Base-by-base conservation (phyloP, 2,329 filamentous ascomycete genomes). In the Ceratocystis alfenasii region DNA sequence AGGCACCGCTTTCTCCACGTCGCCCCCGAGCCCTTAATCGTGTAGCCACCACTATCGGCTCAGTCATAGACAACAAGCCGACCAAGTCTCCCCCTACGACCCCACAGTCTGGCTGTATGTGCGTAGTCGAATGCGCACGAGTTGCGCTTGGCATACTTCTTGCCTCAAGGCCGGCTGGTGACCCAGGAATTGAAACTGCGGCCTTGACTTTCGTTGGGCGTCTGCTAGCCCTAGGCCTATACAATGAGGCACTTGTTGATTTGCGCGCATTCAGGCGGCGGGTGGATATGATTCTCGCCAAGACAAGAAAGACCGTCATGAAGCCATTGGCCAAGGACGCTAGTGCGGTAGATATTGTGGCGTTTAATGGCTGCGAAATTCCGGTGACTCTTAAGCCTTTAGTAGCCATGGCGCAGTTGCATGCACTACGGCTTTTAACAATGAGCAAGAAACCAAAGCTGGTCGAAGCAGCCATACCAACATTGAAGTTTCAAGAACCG, bases 161-260 rank as follows among this genome's bases (percentile, higher is more conserved):
- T 48, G 44, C 17, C 33, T 41, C 61, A 33, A 48, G 66, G 20
- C 64, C 66, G 36, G 48, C 60, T 4, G 66, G 66, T 15, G 80
- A 82, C 57, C 76, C 88, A 48, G 87, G 92, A 71, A 74, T 92
- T 3, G 89, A 92, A 72, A 85, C 79, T 67, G 89, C 88, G 65
- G 88, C 89, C 79, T 82, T 87, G 17, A 84, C 86, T 0, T 79
- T 92, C 64, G 75, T 87, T 48, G 82, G 82, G 48, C 89, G 86
- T 72, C 77, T 92, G 0, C 76, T 90, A 15, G 76, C 78, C 0
- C 77, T 90, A 61, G 83, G 83, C 0, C 74, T 91, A 63, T 82
- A 87, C 59, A 82, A 85, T n/a, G 77, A 87, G 66, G 88, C 89
- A 0, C 74, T 84, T 53, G 88, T 85, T 71, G 88, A 92, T 71